Percentiles rank a stretch among this genome's conserved stretches.
These are phyloP conservation scores for Westerdykella aurantiaca DNA, from an alignment of 2,329 filamentous ascomycete species.

Conservation along the genomic window DNA sequence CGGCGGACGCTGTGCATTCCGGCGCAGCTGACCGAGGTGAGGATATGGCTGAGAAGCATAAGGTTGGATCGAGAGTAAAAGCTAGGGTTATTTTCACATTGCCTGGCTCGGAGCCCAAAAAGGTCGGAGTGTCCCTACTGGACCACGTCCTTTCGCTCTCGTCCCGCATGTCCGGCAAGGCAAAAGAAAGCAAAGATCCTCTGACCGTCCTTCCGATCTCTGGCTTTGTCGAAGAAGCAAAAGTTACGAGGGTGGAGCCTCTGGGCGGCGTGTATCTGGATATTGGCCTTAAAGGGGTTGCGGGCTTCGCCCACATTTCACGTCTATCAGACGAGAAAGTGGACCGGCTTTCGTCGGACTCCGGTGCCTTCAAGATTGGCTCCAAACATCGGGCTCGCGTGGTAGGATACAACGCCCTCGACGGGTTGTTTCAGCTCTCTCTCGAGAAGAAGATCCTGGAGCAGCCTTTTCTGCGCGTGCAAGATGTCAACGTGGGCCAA, in stretches of 20 bases:
- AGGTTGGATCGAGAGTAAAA: conserved; percentile 76
- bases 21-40: conserved; percentile 64
- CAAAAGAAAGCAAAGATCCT: conserved; percentile 48
- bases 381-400: conserved; percentile 76
- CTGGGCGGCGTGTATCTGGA: conserved; percentile 77
- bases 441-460: conserved; percentile 76
- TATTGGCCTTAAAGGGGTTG: conserved; percentile 59
- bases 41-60: conserved; percentile 71
- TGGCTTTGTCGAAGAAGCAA: conserved; percentile 69
- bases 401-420: conserved; percentile 78
- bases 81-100: conserved; percentile 85
- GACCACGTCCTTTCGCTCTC: conserved; percentile 73
- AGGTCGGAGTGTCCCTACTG: conserved; percentile 80
- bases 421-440: conserved; percentile 80
- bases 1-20: conserved; percentile 85
- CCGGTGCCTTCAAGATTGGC: conserved; percentile 71
- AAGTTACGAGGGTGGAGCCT: conserved; percentile 71
- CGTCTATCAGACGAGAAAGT: conserved; percentile 84
- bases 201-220: conserved; percentile 63
- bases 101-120: conserved; percentile 69
- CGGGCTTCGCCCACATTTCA: conserved; percentile 94
- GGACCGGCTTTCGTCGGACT: conserved; percentile 69
- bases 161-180: conserved; percentile 32
- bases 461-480: conserved; percentile 83
- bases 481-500: conserved; percentile 78